These are phyloP conservation scores for Sporodiniella umbellata DNA, from an alignment of 371 early-diverging fungal genomes.

Conservation along the genomic window DNA sequence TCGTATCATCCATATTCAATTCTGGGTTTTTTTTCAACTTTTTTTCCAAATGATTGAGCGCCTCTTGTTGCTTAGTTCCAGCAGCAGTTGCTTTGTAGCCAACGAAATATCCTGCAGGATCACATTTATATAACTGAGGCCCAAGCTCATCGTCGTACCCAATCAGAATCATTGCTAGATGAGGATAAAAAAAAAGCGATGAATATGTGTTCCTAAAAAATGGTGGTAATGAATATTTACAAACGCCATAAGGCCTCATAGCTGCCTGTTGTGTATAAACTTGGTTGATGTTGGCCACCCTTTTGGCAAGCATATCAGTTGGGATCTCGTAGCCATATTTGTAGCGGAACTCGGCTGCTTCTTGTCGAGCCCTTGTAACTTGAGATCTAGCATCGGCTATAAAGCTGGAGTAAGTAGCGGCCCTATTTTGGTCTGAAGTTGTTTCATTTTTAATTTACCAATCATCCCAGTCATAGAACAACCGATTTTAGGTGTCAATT, in stretches of 20 bases:
- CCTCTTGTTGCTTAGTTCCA: slow-evolving; percentile 97
- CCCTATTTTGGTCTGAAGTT: neutral
- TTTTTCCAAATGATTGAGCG: slow-evolving; percentile 95
- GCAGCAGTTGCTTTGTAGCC: slow-evolving; percentile 96
- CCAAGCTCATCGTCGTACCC: slow-evolving; percentile 95
- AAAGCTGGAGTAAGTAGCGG: neutral
- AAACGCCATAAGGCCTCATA: slow-evolving; percentile 97
- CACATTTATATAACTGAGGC: slow-evolving; percentile 95
- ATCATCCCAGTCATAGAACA: slow-evolving; percentile 97
- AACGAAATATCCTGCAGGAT: slow-evolving; percentile 97
- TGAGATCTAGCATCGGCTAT: slow-evolving; percentile 93
- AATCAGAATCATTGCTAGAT: slow-evolving; percentile 90
- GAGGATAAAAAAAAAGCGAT: too few relatives aligned
- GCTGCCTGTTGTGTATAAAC: slow-evolving; percentile 99
- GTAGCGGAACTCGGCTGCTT: slow-evolving; percentile 97
- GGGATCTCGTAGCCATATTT: slow-evolving; percentile 98
- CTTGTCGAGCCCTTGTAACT: slow-evolving; percentile 89
- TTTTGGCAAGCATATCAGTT: slow-evolving; percentile 94
- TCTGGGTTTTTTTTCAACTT: slow-evolving; percentile 89
- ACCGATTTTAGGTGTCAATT: slow-evolving; percentile 91
- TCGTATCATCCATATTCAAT: slow-evolving; percentile 80
- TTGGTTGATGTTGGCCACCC: slow-evolving; percentile 97
- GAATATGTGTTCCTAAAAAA: neutral
- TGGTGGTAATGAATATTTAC: slow-evolving; percentile 48
- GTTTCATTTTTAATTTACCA: slow-evolving; percentile 38